Evolutionary conservation across 78 protist species (phyloP).

Genomic region (Dictyostelium purpureum): DNA sequence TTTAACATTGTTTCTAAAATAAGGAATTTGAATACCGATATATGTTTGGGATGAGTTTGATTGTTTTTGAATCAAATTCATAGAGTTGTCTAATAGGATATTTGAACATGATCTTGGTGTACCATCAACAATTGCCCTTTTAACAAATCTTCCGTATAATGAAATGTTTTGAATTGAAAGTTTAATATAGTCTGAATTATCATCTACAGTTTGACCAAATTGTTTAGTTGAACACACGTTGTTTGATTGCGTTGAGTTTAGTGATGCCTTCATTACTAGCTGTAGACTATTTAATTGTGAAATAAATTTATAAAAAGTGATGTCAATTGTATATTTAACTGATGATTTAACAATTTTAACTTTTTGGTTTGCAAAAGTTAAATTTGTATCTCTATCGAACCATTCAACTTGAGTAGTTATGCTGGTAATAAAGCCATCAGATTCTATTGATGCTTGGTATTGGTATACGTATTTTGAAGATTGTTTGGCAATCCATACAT

Average conservation of each 20-base stretch:
- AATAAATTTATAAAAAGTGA: neutral
- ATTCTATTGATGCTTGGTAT: too few species aligned
- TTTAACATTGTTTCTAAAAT: too few species aligned
- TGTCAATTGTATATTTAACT: neutral
- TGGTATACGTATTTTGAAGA: too few species aligned
- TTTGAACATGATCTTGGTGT: neutral
- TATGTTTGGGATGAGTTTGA: neutral
- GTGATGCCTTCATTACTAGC: neutral
- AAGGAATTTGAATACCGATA: too few species aligned
- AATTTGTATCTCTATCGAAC: neutral
- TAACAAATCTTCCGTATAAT: conserved; percentile 7
- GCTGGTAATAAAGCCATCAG: too few species aligned
- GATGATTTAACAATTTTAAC: neutral
- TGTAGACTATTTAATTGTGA: neutral
- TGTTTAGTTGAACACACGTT: neutral
- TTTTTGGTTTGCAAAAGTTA: conserved; percentile 6
- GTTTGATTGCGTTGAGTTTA: neutral
- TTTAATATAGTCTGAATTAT: neutral
- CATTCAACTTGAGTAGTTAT: neutral
- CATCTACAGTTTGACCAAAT: neutral
- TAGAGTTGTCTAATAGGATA: neutral
- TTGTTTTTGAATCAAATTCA: neutral
- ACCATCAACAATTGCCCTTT: neutral
- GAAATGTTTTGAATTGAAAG: neutral
- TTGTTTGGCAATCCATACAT: too few species aligned